Base-by-base conservation (phyloP, 805 yeast species). In the Zygosaccharomyces kombuchaensis region DNA sequence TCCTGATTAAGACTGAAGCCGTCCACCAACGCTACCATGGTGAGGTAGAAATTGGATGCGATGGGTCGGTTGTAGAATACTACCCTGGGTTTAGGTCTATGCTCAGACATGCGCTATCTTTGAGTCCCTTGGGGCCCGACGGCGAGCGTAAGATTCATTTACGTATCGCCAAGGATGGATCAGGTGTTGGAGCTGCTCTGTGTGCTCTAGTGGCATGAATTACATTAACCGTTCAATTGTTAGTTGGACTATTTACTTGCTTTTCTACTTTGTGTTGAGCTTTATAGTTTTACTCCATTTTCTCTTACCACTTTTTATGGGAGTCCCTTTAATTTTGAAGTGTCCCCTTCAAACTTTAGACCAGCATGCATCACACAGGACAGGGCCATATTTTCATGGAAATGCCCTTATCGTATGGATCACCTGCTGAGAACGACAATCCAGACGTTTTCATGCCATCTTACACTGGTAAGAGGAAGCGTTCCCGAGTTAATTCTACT, bases 171-270 rank as follows among this genome's bases (percentile, higher is more conserved):
- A 87, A 87, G 65, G 98, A 93, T 61, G 98, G 98, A 38, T 84
- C 95, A 46, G 96, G 96, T 49, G 96, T 90, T 36, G 99, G 99
- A 54, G 98, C 97, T 37, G 98, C 98, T 2, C 72, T 91, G 50
- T 87, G 96, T 71, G 97, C 96, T 7, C 62, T 72, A 34, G 70
- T 65, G 13, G 70, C 72, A 12, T 59, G 43, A 42, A 25, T 13
- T 32, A 16, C 12, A 25, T 38, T 16, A 16, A 22, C 8, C 13
- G 9, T 27, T 25, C 4, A 12, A 16, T 9, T 3, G 13, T 7
- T 12, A n/a, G 16, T 38, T 13, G 14, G 6, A n/a, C 31, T 14
- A 16, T 27, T 22, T 10, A 19, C 6, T 19, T n/a, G 13, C 13
- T 13, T 2, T 19, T 22, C 9, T 35, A 9, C 17, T 35, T 12